Evolutionary conservation across 306 rosid species (phyloP), one percentile per base, ranked within the genome.

Genomic region (Hylodesmum podocarpum): DNA sequence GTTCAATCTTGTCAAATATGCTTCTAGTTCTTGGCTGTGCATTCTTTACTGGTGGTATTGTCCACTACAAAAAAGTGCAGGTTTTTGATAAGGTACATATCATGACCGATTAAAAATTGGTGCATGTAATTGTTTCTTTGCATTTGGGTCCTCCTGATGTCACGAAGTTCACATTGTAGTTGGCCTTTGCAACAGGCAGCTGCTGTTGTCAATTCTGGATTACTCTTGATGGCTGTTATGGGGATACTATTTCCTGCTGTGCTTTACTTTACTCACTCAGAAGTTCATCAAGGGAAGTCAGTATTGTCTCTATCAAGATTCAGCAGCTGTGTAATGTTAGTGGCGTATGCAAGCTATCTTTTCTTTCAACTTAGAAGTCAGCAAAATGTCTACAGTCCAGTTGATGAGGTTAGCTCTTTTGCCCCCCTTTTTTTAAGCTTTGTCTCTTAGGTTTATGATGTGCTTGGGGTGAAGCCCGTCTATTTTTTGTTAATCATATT

Each of bases 191-290:
- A 66, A 79, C 88, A 93, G 98, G 92, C 93, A 36, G 85, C 97
- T 64, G 93, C 96, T 24, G 80, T 91, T 12, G 97, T 93, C 79
- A 93, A 93, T 86, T 91, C 96, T 0, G 97, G 98, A 54, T 83
- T 91, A 80, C 86, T 91, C 47, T 80, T 93, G 88, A 93, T 93
- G 98, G 98, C 98, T 80, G 97, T 93, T 9, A 91, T 93, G 98
- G 98, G 97, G 58, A 79, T 90, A 77, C 57, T 89, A 25, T 91
- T 93, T 81, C 98, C 98, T 3, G 97, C 98, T 1, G 96, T 93
- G 78, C 98, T 93, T 87, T 96, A 93, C 83, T 93, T 80, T 78
- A 93, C 98, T 19, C 97, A 76, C 82, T 86, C 96, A 4, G 98
- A 93, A 73, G 84, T 87, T 73, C 97, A 93, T 76, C 78, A 78